A percentile compares a stretch with the other conserved stretches of the same genome.
Conservation (phyloP, 768 basidiomycete species). For the Hortiboletus flavorubellus region DNA sequence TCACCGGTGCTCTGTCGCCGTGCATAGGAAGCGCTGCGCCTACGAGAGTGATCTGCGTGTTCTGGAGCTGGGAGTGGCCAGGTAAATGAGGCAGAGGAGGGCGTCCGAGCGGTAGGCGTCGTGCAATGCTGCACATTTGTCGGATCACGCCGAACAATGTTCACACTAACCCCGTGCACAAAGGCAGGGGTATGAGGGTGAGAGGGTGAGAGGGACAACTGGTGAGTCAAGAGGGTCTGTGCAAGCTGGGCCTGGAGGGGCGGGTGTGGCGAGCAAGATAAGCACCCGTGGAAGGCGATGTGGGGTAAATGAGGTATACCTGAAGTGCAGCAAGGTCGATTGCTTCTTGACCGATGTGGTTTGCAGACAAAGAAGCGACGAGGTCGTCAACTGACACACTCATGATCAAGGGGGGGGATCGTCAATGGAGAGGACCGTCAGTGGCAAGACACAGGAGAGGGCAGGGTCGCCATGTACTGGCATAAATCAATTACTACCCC, state of each 20-base stretch:
- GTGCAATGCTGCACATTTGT: conserved; percentile 38
- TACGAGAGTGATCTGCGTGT: conserved; percentile 22
- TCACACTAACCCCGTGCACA: conserved; percentile 21
- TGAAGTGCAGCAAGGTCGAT: conserved; percentile 47
- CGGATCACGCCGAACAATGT: conserved; percentile 29
- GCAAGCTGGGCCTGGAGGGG: conserved; percentile 41
- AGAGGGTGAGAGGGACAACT: conserved; percentile 20
- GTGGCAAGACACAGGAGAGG: conserved; percentile 9
- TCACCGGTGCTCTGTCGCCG: conserved; percentile 27
- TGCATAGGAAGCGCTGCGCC: conserved; percentile 27
- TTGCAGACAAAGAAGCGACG: conserved; percentile 43
- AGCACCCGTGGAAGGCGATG: conserved; percentile 11
- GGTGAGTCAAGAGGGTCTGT: conserved; percentile 40
- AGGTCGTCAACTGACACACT: conserved; percentile 50
- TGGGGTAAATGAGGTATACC: conserved; percentile 30
- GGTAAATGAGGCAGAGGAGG: conserved; percentile 27
- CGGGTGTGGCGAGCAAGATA: conserved; percentile 13
- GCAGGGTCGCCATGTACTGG: conserved; percentile 4
- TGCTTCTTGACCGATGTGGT: conserved; percentile 54
- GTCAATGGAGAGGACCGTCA: neutral
- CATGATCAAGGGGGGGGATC: conserved; percentile 30
- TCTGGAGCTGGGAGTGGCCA: conserved; percentile 29
- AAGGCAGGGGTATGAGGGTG: conserved; percentile 17
- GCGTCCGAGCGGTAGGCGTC: conserved; percentile 37
- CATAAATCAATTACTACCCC: conserved; percentile 5